These are phyloP conservation scores for Pelargonium citronellum DNA, from an alignment of 441 rosid species.

Conservation along the genomic window DNA sequence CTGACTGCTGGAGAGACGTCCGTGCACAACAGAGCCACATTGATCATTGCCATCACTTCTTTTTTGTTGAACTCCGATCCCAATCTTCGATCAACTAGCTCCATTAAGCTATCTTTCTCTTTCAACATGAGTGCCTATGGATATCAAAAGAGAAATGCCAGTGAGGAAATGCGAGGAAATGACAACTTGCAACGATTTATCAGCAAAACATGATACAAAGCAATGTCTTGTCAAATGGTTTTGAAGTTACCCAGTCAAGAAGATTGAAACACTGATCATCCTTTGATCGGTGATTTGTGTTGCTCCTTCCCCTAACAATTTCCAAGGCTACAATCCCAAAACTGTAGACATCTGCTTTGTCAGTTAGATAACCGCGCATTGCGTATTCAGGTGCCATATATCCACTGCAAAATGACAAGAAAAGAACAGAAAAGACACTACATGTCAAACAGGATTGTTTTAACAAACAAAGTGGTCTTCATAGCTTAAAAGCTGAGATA, in stretches of 20 bases:
- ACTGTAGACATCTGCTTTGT: constrained; percentile 46
- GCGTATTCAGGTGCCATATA: constrained; percentile 55
- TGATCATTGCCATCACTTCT: constrained; percentile 48
- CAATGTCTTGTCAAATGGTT: background rate
- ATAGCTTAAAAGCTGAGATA: background rate
- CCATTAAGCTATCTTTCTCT: constrained; percentile 39
- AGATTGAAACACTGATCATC: constrained; percentile 31
- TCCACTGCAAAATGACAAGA: constrained; percentile 31
- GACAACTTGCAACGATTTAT: background rate
- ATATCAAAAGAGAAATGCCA: background rate
- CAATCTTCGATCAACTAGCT: constrained; percentile 46
- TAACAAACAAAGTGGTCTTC: background rate
- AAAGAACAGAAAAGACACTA: background rate
- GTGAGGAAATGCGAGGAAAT: background rate
- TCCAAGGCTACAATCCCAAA: constrained; percentile 45
- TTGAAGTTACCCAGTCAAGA: constrained; percentile 43
- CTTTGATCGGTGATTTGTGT: constrained; percentile 23
- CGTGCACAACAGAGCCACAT: constrained; percentile 51
- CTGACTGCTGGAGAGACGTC: constrained; percentile 37
- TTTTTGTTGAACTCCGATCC: constrained; percentile 40
- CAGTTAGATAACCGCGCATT: constrained; percentile 41
- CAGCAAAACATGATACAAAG: too few relatives aligned
- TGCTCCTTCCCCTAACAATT: constrained; percentile 38
- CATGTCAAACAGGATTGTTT: background rate
- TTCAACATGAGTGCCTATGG: constrained; percentile 44